Conservation (phyloP, 371 early-diverging fungal genomes). For the Lichtheimia ramosa region DNA sequence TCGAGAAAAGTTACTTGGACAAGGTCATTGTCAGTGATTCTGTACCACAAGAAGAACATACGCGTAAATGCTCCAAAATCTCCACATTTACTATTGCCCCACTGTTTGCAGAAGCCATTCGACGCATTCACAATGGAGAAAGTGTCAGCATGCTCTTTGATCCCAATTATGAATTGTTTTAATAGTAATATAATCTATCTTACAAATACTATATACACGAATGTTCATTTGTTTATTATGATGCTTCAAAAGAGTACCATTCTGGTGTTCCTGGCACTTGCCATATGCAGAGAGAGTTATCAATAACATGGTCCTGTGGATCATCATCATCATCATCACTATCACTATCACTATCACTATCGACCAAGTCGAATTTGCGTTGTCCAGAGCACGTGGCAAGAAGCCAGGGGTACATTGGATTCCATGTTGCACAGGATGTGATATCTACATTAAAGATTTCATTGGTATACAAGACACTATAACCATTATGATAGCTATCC, state of each 20-base stretch:
- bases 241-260: constrained; percentile 28
- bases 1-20: constrained; percentile 74
- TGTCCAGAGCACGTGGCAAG: constrained; percentile 69
- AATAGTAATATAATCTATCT: not conserved
- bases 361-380: constrained; percentile 42
- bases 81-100: constrained; percentile 81
- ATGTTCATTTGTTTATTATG: not conserved
- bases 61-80: constrained; percentile 67
- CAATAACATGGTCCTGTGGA: constrained; percentile 21
- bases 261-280: constrained; percentile 44
- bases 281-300: constrained; percentile 54
- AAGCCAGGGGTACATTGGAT: constrained; percentile 57
- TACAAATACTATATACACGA: not conserved
- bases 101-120: constrained; percentile 93
- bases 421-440: constrained; percentile 52
- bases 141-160: constrained; percentile 86
- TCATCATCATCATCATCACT: constrained; percentile 9
- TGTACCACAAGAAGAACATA: constrained; percentile 84
- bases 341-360: constrained; percentile 8
- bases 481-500: not conserved
- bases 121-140: constrained; percentile 96
- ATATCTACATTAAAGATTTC: constrained; percentile 38
- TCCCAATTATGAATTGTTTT: constrained; percentile 32
- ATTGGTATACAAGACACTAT: not conserved
- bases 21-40: constrained; percentile 88